Evolutionary conservation across 495 filamentous ascomycete genomes (phyloP).

Genomic region (Daldinia caldariorum): DNA sequence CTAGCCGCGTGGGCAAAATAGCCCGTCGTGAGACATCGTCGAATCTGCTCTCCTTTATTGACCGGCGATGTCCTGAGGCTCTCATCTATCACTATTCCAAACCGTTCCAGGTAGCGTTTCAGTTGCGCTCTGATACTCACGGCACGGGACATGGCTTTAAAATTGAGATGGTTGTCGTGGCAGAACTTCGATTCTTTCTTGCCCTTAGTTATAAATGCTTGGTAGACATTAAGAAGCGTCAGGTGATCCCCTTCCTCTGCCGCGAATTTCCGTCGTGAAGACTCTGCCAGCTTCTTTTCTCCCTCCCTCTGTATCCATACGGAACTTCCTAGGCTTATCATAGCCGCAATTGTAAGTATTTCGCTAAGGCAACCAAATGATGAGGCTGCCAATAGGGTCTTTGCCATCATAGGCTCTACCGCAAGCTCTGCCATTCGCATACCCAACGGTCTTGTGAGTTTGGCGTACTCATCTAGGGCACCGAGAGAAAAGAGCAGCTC

Average conservation of each 20-base stretch:
- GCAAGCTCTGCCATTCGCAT: slow-evolving; percentile 93
- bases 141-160: slow-evolving; percentile 80
- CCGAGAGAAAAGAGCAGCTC: slow-evolving; percentile 91
- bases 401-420: slow-evolving; percentile 96
- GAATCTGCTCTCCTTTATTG: slow-evolving; percentile 75
- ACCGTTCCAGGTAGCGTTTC: slow-evolving; percentile 85
- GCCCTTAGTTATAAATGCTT: slow-evolving; percentile 86
- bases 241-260: slow-evolving; percentile 96
- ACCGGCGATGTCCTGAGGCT: slow-evolving; percentile 43
- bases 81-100: slow-evolving; percentile 78
- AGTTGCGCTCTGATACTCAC: slow-evolving; percentile 89
- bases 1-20: slow-evolving; percentile 96
- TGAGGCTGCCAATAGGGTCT: slow-evolving; percentile 81
- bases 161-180: slow-evolving; percentile 85
- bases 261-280: slow-evolving; percentile 81
- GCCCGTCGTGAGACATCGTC: slow-evolving; percentile 86
- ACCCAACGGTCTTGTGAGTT: slow-evolving; percentile 88
- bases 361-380: slow-evolving; percentile 83
- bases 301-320: slow-evolving; percentile 85
- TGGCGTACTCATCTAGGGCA: slow-evolving; percentile 88
- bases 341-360: slow-evolving; percentile 90
- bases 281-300: slow-evolving; percentile 76
- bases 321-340: slow-evolving; percentile 85
- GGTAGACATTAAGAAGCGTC: slow-evolving; percentile 92
- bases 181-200: slow-evolving; percentile 89